Evolutionary conservation across 441 rosid species (phyloP).

Genomic region (Croton laevigatus): DNA sequence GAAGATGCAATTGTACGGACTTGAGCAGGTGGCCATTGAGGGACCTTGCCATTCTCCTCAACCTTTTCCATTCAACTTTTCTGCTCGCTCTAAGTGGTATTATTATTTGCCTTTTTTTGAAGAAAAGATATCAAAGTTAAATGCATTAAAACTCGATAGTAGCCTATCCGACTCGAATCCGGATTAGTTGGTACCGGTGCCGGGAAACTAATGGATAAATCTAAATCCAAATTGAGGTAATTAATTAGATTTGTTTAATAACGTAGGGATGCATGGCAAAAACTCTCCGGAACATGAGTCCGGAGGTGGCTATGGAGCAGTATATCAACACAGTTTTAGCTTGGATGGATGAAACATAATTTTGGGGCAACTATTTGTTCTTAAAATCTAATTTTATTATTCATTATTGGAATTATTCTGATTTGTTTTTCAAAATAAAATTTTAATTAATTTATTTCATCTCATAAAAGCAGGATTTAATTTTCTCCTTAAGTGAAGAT

Average conservation of each 20-base stretch:
- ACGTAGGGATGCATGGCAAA: conserved; percentile 51
- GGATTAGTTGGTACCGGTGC: too few species aligned
- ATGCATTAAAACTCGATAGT: too few species aligned
- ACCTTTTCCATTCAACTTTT: conserved; percentile 41
- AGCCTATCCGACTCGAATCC: too few species aligned
- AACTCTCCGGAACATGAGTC: conserved; percentile 45
- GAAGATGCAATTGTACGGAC: conserved; percentile 39
- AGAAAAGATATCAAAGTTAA: too few species aligned
- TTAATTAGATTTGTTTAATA: not conserved
- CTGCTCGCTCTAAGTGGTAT: conserved; percentile 54
- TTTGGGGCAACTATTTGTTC: conserved; percentile 24
- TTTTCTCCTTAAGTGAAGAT: too few species aligned
- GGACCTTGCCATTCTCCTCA: conserved; percentile 47
- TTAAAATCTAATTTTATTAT: too few species aligned
- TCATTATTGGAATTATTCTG: too few species aligned
- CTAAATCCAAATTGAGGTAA: conserved; percentile 10
- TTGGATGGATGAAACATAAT: conserved; percentile 31
- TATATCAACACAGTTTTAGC: conserved; percentile 43
- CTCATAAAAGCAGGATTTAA: too few species aligned
- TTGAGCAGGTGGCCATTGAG: conserved; percentile 48
- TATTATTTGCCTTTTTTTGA: not conserved
- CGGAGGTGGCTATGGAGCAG: conserved; percentile 54
- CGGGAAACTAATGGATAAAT: too few species aligned
- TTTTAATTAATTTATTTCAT: too few species aligned
- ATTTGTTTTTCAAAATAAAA: too few species aligned